phyloP scores from a whole-genome alignment of 1,139 yeast genomes.

The Taphrina communis region DNA sequence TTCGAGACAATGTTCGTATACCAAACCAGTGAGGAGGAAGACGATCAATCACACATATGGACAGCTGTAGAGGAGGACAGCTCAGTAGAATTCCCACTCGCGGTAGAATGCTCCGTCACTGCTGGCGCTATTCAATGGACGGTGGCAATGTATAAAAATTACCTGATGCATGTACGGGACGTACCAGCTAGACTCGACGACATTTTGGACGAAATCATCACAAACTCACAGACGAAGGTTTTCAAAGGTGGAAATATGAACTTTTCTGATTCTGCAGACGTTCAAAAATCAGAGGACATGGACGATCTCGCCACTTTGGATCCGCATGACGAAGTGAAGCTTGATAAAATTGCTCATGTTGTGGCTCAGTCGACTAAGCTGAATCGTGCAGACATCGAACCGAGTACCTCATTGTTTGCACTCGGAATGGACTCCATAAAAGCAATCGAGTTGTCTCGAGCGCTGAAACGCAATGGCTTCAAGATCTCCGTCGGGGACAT shows the following conservation, averaged over 20 bases:
- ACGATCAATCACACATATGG: conserved; percentile 35
- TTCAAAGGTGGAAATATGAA: not conserved
- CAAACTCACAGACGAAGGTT: not conserved
- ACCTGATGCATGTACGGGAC: conserved; percentile 7
- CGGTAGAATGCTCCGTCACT: conserved; percentile 45
- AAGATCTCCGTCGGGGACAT: conserved; percentile 45
- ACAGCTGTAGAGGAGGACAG: conserved; percentile 35
- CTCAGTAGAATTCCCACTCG: conserved; percentile 45
- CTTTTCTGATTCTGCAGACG: not conserved
- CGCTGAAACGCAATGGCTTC: conserved; percentile 41
- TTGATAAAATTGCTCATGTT: conserved; percentile 23
- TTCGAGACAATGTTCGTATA: conserved; percentile 47
- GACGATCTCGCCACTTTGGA: conserved; percentile 24
- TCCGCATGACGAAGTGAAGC: not conserved
- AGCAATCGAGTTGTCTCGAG: conserved; percentile 45
- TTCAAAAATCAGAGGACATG: not conserved
- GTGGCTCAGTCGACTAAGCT: conserved; percentile 41
- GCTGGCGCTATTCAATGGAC: conserved; percentile 43
- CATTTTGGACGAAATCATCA: not conserved
- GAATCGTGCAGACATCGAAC: conserved; percentile 22
- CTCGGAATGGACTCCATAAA: conserved; percentile 47
- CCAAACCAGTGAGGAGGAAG: conserved; percentile 39
- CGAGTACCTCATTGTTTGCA: conserved; percentile 43
- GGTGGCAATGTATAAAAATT: conserved; percentile 40
- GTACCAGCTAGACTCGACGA: conserved; percentile 11